Evolutionary conservation across 73 alveolate genomes (phyloP), one percentile per base, ranked within the genome.

Genomic region (Paramecium bursaria): DNA sequence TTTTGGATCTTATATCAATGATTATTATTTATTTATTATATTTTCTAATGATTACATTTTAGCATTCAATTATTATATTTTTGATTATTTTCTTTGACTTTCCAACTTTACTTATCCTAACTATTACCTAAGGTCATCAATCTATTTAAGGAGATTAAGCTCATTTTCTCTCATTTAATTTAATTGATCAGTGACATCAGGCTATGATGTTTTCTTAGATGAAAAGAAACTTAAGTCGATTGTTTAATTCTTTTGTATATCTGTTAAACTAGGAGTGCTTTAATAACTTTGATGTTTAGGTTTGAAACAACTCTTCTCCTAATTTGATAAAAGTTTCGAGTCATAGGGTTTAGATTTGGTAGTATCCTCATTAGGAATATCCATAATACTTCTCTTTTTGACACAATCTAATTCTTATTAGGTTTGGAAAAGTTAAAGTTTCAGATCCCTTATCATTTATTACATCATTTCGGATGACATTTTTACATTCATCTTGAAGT

Each of bases 401-500:
- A 79, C 29, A 13, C 19, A 33, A 17, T 79, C 89, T 33, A 79
- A 39, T 52, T 86, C 92, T n/a, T 27, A 21, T 27, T 86, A 46
- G 26, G 92, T 90, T 51, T 30, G 52, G 35, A 49, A 73, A 21
- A 86, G 46, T 25, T 88, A 74, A 11, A 73, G 48, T 48, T 87
- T 88, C 47, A 88, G 75, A 48, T 86, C 49, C 54, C 42, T 46
- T 44, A 88, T 86, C 85, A 73, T 86, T 35, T 75, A 39, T 86
- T 88, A 53, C 75, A 88, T 60, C 61, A 75, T 55, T 48, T 93
- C 98, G 5, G 94, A 91, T 10, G 95, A 85, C 50, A 86, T 85
- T 46, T 92, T 93, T 33, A 93, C 91, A 77, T 93, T 93, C 80
- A 93, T 75, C 57, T 74, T 92, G 21, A 85, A 94, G 33, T 85